phyloP scores from a whole-genome alignment of 2,329 filamentous ascomycete species.

The Juglanconis sp. region DNA sequence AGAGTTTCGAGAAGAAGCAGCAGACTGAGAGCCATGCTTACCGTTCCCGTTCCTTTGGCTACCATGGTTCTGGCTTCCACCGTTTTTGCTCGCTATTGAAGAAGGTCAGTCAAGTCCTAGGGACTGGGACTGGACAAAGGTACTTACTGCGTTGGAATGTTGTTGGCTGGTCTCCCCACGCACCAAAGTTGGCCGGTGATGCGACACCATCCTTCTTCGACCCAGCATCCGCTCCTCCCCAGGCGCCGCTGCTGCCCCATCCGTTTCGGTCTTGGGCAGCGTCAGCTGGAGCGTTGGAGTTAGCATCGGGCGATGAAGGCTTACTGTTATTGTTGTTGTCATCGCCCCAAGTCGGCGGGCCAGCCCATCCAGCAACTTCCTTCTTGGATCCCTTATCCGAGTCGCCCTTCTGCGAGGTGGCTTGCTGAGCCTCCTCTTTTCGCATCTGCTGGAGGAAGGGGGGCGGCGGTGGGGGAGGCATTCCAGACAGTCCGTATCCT shows the following conservation, averaged over 20 bases:
- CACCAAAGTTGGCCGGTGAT: constrained; percentile 1
- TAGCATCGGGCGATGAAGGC: not conserved
- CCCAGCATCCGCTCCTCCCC: not conserved
- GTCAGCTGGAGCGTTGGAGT: not conserved
- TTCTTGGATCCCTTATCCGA: not conserved
- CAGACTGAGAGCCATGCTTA: not conserved
- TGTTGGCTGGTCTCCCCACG: not conserved
- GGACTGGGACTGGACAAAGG: not conserved
- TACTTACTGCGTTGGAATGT: constrained; percentile 6
- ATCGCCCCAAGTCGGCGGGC: not conserved
- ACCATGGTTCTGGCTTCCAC: not conserved
- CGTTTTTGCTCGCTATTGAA: constrained; percentile 1
- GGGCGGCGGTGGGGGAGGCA: not conserved
- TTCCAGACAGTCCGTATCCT: constrained; percentile 5
- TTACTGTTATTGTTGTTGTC: not conserved
- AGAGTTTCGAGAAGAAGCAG: not conserved
- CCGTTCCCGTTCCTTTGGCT: constrained; percentile 6
- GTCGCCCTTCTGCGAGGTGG: not conserved
- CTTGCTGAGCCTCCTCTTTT: not conserved
- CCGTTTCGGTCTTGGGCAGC: not conserved
- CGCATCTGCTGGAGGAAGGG: not conserved
- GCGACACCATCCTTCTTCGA: not conserved
- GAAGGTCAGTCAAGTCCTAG: not conserved
- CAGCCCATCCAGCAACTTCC: not conserved
- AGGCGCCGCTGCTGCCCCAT: not conserved